Conservation (phyloP, 345 rosid species). For the Microthlaspi erraticum region DNA sequence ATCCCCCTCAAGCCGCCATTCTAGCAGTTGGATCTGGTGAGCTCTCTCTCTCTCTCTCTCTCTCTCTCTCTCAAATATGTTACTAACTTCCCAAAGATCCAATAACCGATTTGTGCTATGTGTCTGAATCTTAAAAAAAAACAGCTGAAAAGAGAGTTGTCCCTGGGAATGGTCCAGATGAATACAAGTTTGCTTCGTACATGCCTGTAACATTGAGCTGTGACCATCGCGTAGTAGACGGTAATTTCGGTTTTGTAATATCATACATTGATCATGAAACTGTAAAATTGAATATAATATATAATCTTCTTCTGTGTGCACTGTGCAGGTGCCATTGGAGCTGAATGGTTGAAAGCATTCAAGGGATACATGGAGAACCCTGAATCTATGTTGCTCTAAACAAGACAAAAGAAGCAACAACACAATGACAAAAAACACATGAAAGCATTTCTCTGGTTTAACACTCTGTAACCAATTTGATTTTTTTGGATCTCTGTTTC, state of each 20-base stretch:
- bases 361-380: slow-evolving; percentile 94
- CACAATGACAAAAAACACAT: slow-evolving; percentile 9
- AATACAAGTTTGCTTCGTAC: slow-evolving; percentile 71
- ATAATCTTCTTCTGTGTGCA: slow-evolving; percentile 19
- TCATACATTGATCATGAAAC: slow-evolving; percentile 5
- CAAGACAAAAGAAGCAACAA: slow-evolving; percentile 6
- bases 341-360: slow-evolving; percentile 97
- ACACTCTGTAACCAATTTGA: slow-evolving; percentile 38
- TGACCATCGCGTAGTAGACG: slow-evolving; percentile 98
- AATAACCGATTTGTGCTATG: background rate
- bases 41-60: slow-evolving; percentile 15
- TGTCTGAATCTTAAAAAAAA: slow-evolving; percentile 11
- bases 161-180: slow-evolving; percentile 68
- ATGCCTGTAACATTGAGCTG: slow-evolving; percentile 94
- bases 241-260: slow-evolving; percentile 40
- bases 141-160: slow-evolving; percentile 96
- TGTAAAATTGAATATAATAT: background rate
- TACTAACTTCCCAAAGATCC: slow-evolving; percentile 6
- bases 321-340: slow-evolving; percentile 86
- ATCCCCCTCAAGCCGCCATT: slow-evolving; percentile 97
- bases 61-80: slow-evolving; percentile 18
- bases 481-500: slow-evolving; percentile 14
- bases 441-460: slow-evolving; percentile 20
- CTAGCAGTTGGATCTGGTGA: slow-evolving; percentile 95
- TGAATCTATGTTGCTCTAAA: slow-evolving; percentile 86